A percentile compares a stretch with the other conserved stretches of the same genome.
Evolutionary conservation across 345 rosid species (phyloP).

Genomic region (Conringia planisiliqua): DNA sequence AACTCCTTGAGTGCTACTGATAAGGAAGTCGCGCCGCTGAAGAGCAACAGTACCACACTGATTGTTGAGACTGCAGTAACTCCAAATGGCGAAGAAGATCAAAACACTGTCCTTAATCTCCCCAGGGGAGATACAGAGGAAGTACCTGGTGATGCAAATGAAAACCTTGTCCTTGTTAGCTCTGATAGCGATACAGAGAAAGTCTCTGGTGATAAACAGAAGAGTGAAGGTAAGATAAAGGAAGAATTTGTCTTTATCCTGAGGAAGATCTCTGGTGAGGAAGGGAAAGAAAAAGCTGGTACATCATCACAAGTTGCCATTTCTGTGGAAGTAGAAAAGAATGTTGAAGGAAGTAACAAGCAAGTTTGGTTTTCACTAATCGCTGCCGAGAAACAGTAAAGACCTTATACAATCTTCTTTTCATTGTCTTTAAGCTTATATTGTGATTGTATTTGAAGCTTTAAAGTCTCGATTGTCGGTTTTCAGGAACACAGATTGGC

Average conservation of each 20-base stretch:
- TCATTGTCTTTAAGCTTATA: not conserved
- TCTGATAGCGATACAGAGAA: not conserved
- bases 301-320: not conserved
- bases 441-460: not conserved
- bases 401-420: not conserved
- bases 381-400: conserved; percentile 4
- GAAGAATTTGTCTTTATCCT: not conserved
- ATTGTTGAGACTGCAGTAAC: not conserved
- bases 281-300: not conserved
- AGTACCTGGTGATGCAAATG: not conserved
- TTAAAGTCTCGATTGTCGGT: not conserved
- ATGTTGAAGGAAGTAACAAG: not conserved
- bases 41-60: not conserved
- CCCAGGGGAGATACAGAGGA: not conserved
- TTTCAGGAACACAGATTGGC: conserved; percentile 3
- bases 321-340: not conserved
- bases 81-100: not conserved
- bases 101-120: not conserved
- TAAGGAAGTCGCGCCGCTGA: not conserved
- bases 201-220: not conserved
- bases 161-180: not conserved
- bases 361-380: conserved; percentile 10
- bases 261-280: conserved; percentile 1
- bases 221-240: not conserved
- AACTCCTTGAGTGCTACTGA: not conserved